phyloP scores from a whole-genome alignment of 306 rosid genomes.

The Arachis hypogaea region DNA sequence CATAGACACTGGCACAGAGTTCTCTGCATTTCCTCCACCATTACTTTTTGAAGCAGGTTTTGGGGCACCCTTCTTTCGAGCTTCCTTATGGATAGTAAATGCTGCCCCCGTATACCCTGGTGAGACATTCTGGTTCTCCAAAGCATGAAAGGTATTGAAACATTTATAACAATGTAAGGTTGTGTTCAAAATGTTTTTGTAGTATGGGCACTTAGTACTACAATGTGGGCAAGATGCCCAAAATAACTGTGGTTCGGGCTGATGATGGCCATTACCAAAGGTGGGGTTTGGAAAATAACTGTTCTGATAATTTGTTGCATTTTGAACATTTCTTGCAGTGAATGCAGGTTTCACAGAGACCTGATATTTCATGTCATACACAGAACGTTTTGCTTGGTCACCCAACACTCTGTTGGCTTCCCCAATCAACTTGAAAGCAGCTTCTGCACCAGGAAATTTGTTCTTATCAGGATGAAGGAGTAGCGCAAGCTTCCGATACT shows the following conservation, averaged over 20 bases:
- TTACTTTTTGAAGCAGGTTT: constrained; percentile 30
- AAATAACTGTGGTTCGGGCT: constrained; percentile 47
- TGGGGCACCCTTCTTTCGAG: constrained; percentile 32
- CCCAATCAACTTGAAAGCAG: constrained; percentile 87
- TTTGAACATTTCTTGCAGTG: constrained; percentile 32
- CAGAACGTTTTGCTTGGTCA: constrained; percentile 59
- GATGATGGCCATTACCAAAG: constrained; percentile 34
- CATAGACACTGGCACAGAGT: constrained; percentile 35
- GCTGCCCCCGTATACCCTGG: constrained; percentile 28
- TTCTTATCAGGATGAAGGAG: constrained; percentile 95
- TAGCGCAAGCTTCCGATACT: constrained; percentile 78
- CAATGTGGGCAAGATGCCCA: constrained; percentile 73
- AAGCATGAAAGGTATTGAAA: constrained; percentile 44
- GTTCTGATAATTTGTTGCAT: constrained; percentile 42
- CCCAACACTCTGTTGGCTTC: constrained; percentile 77
- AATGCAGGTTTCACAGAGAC: constrained; percentile 30
- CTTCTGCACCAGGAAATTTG: constrained; percentile 86
- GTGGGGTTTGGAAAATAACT: constrained; percentile 37
- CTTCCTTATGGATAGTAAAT: constrained; percentile 32
- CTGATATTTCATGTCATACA: constrained; percentile 51
- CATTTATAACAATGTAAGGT: constrained; percentile 58
- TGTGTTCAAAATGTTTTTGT: constrained; percentile 26
- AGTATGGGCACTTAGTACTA: constrained; percentile 48
- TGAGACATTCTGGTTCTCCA: constrained; percentile 32
- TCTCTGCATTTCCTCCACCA: constrained; percentile 18